These are phyloP conservation scores for Saccharomyces hybrid DNA, from an alignment of 1,139 yeast genomes.

Conservation along the genomic window DNA sequence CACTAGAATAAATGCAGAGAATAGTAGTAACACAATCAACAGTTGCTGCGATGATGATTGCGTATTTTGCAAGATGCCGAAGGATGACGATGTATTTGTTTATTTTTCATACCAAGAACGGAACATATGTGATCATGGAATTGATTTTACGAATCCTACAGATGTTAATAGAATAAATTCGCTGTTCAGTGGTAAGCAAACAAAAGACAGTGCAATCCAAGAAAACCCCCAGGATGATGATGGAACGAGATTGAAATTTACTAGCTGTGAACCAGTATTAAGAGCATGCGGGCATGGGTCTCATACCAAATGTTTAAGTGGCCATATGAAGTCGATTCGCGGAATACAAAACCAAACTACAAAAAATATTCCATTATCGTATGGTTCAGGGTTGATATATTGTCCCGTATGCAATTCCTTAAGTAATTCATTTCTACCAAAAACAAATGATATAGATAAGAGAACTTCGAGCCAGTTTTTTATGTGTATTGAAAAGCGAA, in stretches of 20 bases:
- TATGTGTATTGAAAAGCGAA: not conserved
- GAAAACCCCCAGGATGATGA: not conserved
- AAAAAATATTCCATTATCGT: slow-evolving; percentile 71
- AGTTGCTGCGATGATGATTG: slow-evolving; percentile 53
- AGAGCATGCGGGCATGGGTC: slow-evolving; percentile 93
- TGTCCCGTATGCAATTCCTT: slow-evolving; percentile 91
- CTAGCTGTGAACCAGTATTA: slow-evolving; percentile 40
- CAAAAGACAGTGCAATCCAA: not conserved
- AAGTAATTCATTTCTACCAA: slow-evolving; percentile 75
- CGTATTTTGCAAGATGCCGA: slow-evolving; percentile 80
- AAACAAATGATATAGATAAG: slow-evolving; percentile 13
- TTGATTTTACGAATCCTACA: slow-evolving; percentile 7
- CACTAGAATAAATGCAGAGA: slow-evolving; percentile 20
- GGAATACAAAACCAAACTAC: slow-evolving; percentile 65
- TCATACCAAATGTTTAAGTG: slow-evolving; percentile 71
- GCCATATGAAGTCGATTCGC: slow-evolving; percentile 48
- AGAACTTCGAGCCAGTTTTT: slow-evolving; percentile 9
- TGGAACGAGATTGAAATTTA: not conserved
- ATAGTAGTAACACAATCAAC: slow-evolving; percentile 57
- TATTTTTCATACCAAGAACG: slow-evolving; percentile 27
- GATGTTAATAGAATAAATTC: not conserved
- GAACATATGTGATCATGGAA: slow-evolving; percentile 22
- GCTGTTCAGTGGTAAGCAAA: not conserved
- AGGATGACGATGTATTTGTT: slow-evolving; percentile 63
- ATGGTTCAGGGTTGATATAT: slow-evolving; percentile 61